phyloP scores from a whole-genome alignment of 345 rosid genomes.

The Gossypium ekmanianum region DNA sequence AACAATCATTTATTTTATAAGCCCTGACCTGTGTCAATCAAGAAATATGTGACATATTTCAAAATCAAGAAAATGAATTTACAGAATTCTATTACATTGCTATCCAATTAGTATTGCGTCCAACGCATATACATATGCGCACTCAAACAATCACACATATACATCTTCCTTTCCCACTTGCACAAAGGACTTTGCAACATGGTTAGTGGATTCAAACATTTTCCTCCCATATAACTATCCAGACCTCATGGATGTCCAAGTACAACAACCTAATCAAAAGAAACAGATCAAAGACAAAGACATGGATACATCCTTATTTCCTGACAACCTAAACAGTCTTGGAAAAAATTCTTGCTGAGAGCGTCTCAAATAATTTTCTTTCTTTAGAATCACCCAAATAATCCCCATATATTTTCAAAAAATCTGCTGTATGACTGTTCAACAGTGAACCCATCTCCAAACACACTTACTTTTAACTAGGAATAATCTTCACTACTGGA shows the following conservation, averaged over 20 bases:
- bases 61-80: neutral
- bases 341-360: neutral
- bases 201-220: neutral
- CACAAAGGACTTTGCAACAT: neutral
- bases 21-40: neutral
- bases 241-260: neutral
- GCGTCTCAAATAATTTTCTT: neutral
- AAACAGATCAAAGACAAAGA: neutral
- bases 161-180: neutral
- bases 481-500: neutral
- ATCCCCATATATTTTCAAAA: neutral
- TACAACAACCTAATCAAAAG: neutral
- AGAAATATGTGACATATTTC: neutral
- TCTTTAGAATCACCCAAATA: neutral
- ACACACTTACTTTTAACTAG: neutral
- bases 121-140: neutral
- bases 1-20: neutral
- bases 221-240: neutral
- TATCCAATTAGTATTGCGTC: neutral
- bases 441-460: constrained; percentile 7
- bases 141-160: neutral
- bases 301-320: neutral
- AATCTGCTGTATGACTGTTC: neutral
- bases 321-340: neutral
- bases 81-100: neutral